phyloP scores from a whole-genome alignment of 306 rosid species.

The Comarum palustre region DNA sequence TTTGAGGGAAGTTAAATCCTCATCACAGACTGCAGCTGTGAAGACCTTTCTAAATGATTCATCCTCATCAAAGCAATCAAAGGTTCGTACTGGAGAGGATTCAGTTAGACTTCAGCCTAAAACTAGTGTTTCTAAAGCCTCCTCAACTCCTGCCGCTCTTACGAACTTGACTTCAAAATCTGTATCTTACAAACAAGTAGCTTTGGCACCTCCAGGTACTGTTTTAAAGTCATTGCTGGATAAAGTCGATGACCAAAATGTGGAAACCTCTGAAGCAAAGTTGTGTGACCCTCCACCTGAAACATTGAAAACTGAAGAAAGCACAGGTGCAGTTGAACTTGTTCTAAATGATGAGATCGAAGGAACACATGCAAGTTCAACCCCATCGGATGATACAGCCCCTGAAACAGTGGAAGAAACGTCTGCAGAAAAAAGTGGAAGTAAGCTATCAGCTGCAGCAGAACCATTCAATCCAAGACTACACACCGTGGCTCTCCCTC shows the following conservation, averaged over 20 bases:
- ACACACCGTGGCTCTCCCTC: constrained; percentile 34
- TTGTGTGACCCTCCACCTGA: constrained; percentile 20
- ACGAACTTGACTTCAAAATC: constrained; percentile 71
- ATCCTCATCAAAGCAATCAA: constrained; percentile 45
- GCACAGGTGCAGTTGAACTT: constrained; percentile 31
- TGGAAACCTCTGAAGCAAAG: constrained; percentile 44
- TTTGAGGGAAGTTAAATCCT: constrained; percentile 43
- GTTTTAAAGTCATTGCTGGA: constrained; percentile 58
- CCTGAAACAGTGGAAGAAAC: constrained; percentile 53
- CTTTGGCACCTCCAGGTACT: constrained; percentile 90
- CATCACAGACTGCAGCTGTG: constrained; percentile 37
- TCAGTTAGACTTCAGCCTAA: constrained; percentile 36
- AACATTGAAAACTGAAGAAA: constrained; percentile 41
- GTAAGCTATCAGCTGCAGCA: constrained; percentile 93
- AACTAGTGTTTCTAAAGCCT: constrained; percentile 41
- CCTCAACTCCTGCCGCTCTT: constrained; percentile 43
- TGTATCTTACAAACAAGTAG: constrained; percentile 94
- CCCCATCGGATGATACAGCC: constrained; percentile 35
- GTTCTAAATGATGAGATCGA: constrained; percentile 34
- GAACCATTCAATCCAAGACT: constrained; percentile 84
- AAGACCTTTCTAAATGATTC: constrained; percentile 33
- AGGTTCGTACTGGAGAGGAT: constrained; percentile 43
- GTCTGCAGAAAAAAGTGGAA: constrained; percentile 58
- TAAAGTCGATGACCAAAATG: constrained; percentile 39
- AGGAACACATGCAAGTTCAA: constrained; percentile 34